Evolutionary conservation across 1,284 basidiomycete genomes (phyloP).

Genomic region (Tilletiaria anomala): DNA sequence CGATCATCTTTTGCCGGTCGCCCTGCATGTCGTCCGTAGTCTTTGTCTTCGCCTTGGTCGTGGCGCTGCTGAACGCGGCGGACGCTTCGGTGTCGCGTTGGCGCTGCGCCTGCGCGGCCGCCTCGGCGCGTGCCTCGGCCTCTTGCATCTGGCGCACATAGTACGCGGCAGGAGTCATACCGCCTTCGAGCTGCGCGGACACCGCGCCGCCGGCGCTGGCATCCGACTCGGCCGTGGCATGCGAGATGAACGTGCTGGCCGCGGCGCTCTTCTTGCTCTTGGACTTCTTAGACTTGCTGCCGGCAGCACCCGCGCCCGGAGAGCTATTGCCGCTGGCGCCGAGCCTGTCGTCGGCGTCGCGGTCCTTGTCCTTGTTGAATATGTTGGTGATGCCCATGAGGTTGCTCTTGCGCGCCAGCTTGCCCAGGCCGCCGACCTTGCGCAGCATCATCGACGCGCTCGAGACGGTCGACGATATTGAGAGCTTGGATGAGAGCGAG

Average conservation of each 20-base stretch:
- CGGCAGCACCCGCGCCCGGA: slow-evolving; percentile 6
- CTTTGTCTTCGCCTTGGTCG: slow-evolving; percentile 39
- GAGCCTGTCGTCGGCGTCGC: slow-evolving; percentile 45
- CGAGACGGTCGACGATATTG: slow-evolving; percentile 88
- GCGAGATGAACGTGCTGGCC: slow-evolving; percentile 61
- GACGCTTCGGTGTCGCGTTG: neutral
- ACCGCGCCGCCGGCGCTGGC: too few relatives aligned
- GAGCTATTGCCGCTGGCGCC: slow-evolving; percentile 40
- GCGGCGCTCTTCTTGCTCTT: slow-evolving; percentile 49
- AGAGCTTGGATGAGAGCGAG: too few relatives aligned
- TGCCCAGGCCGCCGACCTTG: slow-evolving; percentile 83
- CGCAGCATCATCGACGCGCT: slow-evolving; percentile 94
- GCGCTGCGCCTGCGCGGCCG: too few relatives aligned
- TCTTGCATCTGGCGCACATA: slow-evolving; percentile 66
- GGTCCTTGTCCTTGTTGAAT: slow-evolving; percentile 50
- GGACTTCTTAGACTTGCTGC: slow-evolving; percentile 36
- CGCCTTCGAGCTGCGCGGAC: slow-evolving; percentile 60
- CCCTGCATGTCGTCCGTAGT: slow-evolving; percentile 41
- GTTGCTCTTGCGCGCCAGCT: slow-evolving; percentile 75
- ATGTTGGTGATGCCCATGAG: slow-evolving; percentile 82
- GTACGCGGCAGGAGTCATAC: slow-evolving; percentile 80
- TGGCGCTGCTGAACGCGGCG: slow-evolving; percentile 10
- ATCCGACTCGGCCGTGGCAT: slow-evolving; percentile 73
- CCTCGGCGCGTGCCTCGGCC: slow-evolving; percentile 39
- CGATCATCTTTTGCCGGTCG: slow-evolving; percentile 42